Conservation (phyloP, 1,284 basidiomycete species). For the Marasmius oreades region DNA sequence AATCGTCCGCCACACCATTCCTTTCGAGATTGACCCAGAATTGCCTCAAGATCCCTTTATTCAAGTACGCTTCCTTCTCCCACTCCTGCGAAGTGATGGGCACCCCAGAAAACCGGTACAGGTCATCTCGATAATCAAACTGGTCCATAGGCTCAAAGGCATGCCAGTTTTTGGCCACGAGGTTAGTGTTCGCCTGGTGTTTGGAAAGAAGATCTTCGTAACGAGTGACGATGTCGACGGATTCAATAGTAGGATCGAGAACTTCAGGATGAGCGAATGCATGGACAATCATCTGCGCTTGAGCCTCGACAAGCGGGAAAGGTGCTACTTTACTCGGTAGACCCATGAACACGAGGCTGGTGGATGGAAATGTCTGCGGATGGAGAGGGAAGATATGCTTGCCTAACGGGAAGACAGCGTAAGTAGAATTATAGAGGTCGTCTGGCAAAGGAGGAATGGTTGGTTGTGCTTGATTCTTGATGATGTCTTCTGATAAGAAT, state of each 20-base stretch:
- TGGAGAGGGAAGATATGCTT: slow-evolving; percentile 64
- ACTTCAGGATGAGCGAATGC: slow-evolving; percentile 48
- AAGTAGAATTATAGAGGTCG: slow-evolving; percentile 58
- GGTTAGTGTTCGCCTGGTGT: slow-evolving; percentile 26
- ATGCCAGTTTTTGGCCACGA: slow-evolving; percentile 52
- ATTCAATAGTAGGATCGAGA: slow-evolving; percentile 47
- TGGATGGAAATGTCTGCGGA: slow-evolving; percentile 42
- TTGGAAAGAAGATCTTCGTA: slow-evolving; percentile 37
- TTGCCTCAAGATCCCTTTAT: slow-evolving; percentile 43
- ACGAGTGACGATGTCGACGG: slow-evolving; percentile 42
- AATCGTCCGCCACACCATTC: slow-evolving; percentile 50
- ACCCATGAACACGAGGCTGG: slow-evolving; percentile 62
- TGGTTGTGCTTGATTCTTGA: slow-evolving; percentile 35
- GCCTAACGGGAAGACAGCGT: slow-evolving; percentile 52
- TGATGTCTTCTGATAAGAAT: slow-evolving; percentile 46
- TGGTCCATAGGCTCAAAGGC: slow-evolving; percentile 47
- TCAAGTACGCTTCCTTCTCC: slow-evolving; percentile 55
- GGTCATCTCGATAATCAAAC: slow-evolving; percentile 62
- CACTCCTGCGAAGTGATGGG: slow-evolving; percentile 32
- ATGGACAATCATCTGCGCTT: slow-evolving; percentile 54
- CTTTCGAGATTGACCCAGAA: slow-evolving; percentile 60
- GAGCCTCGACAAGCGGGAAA: slow-evolving; percentile 65
- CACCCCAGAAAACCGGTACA: slow-evolving; percentile 45
- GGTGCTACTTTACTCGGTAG: slow-evolving; percentile 55
- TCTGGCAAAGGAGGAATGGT: slow-evolving; percentile 40